Conservation (phyloP, 2,329 filamentous ascomycete species). For the Furcasterigmium furcatum region DNA sequence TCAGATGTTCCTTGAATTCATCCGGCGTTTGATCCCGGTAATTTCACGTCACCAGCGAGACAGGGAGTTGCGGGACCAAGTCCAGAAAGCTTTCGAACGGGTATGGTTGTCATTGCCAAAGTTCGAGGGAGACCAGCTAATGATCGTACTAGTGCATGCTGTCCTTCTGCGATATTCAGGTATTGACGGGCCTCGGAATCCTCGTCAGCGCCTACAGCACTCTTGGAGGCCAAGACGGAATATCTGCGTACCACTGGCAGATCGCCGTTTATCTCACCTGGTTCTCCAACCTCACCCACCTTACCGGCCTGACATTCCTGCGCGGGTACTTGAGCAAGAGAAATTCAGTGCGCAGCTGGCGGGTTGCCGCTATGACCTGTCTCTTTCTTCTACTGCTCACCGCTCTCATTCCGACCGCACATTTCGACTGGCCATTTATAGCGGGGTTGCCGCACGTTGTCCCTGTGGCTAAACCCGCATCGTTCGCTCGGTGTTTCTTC, state of each 20-base stretch:
- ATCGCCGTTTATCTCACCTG: slow-evolving; percentile 24
- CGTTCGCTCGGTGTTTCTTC: not conserved
- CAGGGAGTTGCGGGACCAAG: not conserved
- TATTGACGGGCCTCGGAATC: slow-evolving; percentile 24
- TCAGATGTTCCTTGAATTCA: not conserved
- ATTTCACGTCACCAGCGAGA: not conserved
- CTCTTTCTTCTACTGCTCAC: not conserved
- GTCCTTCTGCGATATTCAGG: slow-evolving; percentile 18
- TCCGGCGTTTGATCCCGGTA: not conserved
- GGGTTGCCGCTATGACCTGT: not conserved
- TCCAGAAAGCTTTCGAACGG: slow-evolving; percentile 28
- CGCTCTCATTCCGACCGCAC: not conserved
- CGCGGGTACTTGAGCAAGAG: not conserved
- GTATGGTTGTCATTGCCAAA: slow-evolving; percentile 8
- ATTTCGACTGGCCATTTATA: not conserved
- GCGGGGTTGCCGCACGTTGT: not conserved
- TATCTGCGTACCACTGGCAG: slow-evolving; percentile 24
- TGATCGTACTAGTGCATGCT: not conserved
- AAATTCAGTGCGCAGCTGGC: not conserved
- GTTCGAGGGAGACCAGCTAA: not conserved
- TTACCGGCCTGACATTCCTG: not conserved
- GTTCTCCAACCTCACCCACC: slow-evolving; percentile 26
- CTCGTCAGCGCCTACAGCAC: slow-evolving; percentile 13
- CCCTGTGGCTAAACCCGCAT: not conserved
- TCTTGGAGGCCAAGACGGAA: not conserved